A percentile compares a stretch with the other conserved stretches of the same genome.
Evolutionary conservation across 2,329 filamentous ascomycete genomes (phyloP).

Genomic region (Nakataea oryzae): DNA sequence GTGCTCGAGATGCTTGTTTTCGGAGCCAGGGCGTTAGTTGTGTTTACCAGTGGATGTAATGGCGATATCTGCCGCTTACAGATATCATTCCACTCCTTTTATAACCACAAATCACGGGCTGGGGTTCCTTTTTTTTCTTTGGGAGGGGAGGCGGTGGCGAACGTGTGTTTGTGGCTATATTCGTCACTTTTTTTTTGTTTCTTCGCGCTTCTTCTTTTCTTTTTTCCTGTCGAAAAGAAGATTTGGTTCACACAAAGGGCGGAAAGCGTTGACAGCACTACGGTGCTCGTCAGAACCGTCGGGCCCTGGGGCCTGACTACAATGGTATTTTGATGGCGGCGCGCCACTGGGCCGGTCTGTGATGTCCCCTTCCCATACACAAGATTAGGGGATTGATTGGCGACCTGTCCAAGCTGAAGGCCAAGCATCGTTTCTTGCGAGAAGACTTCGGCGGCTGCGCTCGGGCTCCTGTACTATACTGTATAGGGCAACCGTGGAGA

Average conservation of each 20-base stretch:
- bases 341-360: not conserved
- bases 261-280: not conserved
- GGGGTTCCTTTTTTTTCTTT: not conserved
- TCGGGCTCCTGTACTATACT: not conserved
- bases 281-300: not conserved
- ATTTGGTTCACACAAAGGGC: not conserved
- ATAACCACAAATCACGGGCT: not conserved
- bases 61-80: conserved; percentile 1
- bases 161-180: not conserved
- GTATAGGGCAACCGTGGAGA: not conserved
- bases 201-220: not conserved
- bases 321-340: not conserved
- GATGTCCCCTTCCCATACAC: too few species aligned
- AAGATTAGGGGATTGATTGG: too few species aligned
- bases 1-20: not conserved
- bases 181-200: not conserved
- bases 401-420: not conserved
- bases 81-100: not conserved
- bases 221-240: conserved; percentile 2
- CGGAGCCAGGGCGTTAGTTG: conserved; percentile 1
- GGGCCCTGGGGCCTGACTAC: not conserved
- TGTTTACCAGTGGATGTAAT: conserved; percentile 3
- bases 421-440: not conserved
- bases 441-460: not conserved
- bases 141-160: not conserved